Evolutionary conservation across 2,329 filamentous ascomycete species (phyloP).

Genomic region (Calcarisporium arbuscula): DNA sequence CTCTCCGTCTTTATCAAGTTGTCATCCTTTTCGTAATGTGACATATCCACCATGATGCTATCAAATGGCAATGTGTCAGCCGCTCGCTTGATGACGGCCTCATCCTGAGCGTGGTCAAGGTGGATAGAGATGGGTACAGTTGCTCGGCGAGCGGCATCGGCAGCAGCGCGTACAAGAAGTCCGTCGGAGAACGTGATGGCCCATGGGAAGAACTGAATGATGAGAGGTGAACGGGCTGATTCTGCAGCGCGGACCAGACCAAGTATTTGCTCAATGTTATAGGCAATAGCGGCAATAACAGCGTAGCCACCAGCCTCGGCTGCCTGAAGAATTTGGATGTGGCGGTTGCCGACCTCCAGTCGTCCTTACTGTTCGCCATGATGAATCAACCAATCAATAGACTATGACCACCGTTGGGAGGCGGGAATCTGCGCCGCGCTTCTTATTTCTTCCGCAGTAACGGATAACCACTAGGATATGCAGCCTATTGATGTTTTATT

Average conservation of each 20-base stretch:
- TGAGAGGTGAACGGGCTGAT: constrained; percentile 54
- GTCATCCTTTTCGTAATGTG: constrained; percentile 63
- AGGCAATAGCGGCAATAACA: constrained; percentile 2
- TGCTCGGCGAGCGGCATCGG: constrained; percentile 45
- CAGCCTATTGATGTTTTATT: too few species aligned
- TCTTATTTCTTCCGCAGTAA: too few species aligned
- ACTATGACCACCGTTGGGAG: too few species aligned
- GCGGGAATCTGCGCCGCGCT: too few species aligned
- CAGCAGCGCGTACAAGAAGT: constrained; percentile 47
- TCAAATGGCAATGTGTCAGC: constrained; percentile 55
- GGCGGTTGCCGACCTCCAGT: too few species aligned
- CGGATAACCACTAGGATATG: too few species aligned
- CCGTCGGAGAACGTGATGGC: constrained; percentile 56
- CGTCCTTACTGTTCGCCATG: too few species aligned
- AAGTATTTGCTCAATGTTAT: constrained; percentile 55
- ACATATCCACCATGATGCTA: constrained; percentile 73
- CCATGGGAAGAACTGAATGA: constrained; percentile 69
- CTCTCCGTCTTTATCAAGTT: constrained; percentile 61
- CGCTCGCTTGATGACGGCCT: constrained; percentile 49
- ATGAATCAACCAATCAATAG: too few species aligned
- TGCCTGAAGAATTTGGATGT: too few species aligned
- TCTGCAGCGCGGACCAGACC: constrained; percentile 64
- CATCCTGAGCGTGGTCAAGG: constrained; percentile 59
- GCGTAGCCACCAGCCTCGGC: too few species aligned
- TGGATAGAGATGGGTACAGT: constrained; percentile 55